A percentile compares a stretch with the other conserved stretches of the same genome.
These are phyloP conservation scores for Poterioochromonas sp. DNA, from an alignment of 352 stramenopile genomes.

Conservation along the genomic window DNA sequence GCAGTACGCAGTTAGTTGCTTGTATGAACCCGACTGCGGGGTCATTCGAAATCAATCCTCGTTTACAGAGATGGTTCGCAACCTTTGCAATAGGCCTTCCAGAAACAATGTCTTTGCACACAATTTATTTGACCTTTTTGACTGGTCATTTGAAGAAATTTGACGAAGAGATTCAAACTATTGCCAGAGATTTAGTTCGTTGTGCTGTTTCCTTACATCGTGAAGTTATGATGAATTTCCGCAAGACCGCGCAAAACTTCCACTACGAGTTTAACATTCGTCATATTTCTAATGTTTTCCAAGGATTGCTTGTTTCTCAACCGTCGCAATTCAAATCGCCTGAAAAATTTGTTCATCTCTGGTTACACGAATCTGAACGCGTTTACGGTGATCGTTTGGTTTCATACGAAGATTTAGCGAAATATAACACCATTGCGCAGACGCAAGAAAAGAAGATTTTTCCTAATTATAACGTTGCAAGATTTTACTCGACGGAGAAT, in stretches of 20 bases:
- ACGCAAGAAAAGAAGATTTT: conserved; percentile 86
- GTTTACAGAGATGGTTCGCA: conserved; percentile 87
- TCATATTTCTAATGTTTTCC: conserved; percentile 88
- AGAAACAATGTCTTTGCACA: conserved; percentile 77
- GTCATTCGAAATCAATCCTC: conserved; percentile 82
- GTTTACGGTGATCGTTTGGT: conserved; percentile 89
- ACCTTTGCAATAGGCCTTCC: conserved; percentile 90
- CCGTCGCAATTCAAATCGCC: conserved; percentile 74
- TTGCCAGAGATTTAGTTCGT: conserved; percentile 80
- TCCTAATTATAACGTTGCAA: conserved; percentile 76
- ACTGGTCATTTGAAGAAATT: conserved; percentile 82
- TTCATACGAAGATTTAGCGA: conserved; percentile 70
- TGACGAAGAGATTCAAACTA: conserved; percentile 69
- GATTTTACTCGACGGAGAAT: conserved; percentile 77
- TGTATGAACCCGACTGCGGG: conserved; percentile 90
- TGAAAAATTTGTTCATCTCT: conserved; percentile 87
- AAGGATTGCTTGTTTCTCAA: conserved; percentile 82
- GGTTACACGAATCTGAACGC: conserved; percentile 87
- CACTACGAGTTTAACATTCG: conserved; percentile 96
- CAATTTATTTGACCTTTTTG: conserved; percentile 91
- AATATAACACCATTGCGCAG: conserved; percentile 75
- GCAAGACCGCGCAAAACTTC: conserved; percentile 90
- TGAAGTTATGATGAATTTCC: conserved; percentile 71
- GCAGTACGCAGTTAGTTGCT: conserved; percentile 84
- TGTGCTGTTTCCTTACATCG: conserved; percentile 79